Conservation (phyloP, 257 asterid species). For the Eucommia ulmoides region DNA sequence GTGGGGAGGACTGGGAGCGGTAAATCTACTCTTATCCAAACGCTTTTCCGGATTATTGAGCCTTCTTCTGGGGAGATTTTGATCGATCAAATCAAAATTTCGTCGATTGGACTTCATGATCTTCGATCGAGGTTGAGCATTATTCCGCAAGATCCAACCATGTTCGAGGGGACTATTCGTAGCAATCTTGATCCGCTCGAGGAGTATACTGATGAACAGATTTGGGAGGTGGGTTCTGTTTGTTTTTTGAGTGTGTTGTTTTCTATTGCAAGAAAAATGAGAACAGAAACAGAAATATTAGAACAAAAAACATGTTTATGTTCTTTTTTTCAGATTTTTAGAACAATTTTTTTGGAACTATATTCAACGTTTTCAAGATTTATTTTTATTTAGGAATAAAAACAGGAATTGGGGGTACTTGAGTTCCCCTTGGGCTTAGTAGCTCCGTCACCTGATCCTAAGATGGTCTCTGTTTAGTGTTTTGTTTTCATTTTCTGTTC, state of each 20-base stretch:
- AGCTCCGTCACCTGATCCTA: not conserved
- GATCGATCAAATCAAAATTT: slow-evolving; percentile 6
- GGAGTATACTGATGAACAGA: slow-evolving; percentile 6
- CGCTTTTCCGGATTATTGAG: slow-evolving; percentile 8
- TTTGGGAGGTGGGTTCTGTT: slow-evolving; percentile 8
- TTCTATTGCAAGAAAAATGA: too few species aligned
- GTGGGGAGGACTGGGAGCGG: slow-evolving; percentile 17
- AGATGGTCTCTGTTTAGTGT: not conserved
- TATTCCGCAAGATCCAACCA: slow-evolving; percentile 2
- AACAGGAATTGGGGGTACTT: too few species aligned
- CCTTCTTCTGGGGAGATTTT: slow-evolving; percentile 6
- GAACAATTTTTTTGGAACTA: too few species aligned
- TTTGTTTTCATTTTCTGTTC: not conserved
- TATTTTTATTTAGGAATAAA: too few species aligned
- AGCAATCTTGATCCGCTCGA: slow-evolving; percentile 1
- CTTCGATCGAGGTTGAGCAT: slow-evolving; percentile 4
- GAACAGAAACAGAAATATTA: too few species aligned
- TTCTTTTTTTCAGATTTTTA: too few species aligned
- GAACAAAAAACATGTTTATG: too few species aligned
- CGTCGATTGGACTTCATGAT: slow-evolving; percentile 5
- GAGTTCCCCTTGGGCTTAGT: too few species aligned
- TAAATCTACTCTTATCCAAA: slow-evolving; percentile 7
- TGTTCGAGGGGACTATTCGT: slow-evolving; percentile 1
- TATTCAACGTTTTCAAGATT: too few species aligned
- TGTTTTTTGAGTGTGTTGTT: too few species aligned